Evolutionary conservation across 2,329 filamentous ascomycete species (phyloP), one percentile per base, ranked within the genome.

Genomic region (Onygenales sp.): DNA sequence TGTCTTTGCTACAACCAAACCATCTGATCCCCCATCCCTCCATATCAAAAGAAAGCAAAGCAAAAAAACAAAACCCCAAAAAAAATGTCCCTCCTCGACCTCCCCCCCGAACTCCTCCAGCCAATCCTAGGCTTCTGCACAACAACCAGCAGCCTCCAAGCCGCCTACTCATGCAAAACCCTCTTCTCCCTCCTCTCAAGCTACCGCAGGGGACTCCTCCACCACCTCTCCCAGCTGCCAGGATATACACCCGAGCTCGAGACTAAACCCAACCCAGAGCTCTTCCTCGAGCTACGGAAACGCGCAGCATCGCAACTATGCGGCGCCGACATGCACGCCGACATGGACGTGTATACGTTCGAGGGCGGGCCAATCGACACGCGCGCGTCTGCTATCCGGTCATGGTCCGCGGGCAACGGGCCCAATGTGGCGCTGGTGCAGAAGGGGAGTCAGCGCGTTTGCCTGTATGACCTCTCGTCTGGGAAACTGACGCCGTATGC

Each of bases 61-160:
- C 34, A 10, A 9, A 39, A 10, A 39, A 39, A n/a, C 3, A n/a
- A 39, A 39, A n/a, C 2, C 9, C 9, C 8, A 2, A 37, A 37
- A 37, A 44, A 27, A 33, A 40, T 54, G 49, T 14, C 52, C 27
- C 54, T 72, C 13, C 59, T 68, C 11, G 49, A 63, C 36, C 62
- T 74, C n/a, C 71, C 71, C 6, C 54, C 62, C 79, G 70, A 74
- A 59, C 58, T 74, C 36, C 62, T 74, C 27, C 66, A 70, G 54
- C 63, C 67, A 36, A 58, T 74, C 44, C 58, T 74, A 31, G 57
- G 62, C 37, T 57, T 63, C 42, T 65, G 63, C 49, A 65, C 62
- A 3, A 67, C 68, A 6, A 58, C 67, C 17, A 61, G 63, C 31
- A 74, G 68, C 53, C 54, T 74, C 44, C 69, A 74, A 53, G 57